Evolutionary conservation across 2,329 filamentous ascomycete species (phyloP).

Genomic region (Curvularia hawaiiensis): DNA sequence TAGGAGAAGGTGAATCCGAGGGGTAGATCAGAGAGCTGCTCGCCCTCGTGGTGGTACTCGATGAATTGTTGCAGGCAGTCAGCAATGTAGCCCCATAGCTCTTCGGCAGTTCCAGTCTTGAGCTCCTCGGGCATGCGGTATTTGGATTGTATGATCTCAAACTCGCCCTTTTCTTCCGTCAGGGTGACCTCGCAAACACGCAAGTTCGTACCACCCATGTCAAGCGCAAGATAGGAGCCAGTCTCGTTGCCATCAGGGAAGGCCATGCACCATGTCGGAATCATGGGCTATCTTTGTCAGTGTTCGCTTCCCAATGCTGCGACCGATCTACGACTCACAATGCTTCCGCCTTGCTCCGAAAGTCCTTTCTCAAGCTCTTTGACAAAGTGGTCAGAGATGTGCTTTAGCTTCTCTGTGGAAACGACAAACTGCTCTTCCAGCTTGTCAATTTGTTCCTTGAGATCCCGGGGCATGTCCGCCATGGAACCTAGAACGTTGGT

Average conservation of each 20-base stretch:
- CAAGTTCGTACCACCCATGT: constrained; percentile 96
- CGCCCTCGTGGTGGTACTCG: constrained; percentile 76
- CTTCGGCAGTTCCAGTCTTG: constrained; percentile 82
- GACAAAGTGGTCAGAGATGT: constrained; percentile 88
- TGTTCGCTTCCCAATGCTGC: constrained; percentile 90
- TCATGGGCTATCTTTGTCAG: constrained; percentile 76
- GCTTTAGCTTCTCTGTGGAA: constrained; percentile 78
- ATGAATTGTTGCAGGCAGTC: constrained; percentile 93
- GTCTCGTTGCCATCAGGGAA: constrained; percentile 87
- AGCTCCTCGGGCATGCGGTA: constrained; percentile 95
- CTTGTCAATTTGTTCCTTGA: constrained; percentile 78
- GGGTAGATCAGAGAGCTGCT: constrained; percentile 69
- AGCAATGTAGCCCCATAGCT: constrained; percentile 94
- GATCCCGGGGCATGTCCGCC: constrained; percentile 85
- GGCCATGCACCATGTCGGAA: constrained; percentile 94
- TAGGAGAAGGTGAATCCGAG: constrained; percentile 98
- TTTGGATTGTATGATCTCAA: constrained; percentile 95
- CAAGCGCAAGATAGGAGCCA: constrained; percentile 85
- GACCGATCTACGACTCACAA: constrained; percentile 67
- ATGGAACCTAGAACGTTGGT: constrained; percentile 71
- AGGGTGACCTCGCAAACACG: constrained; percentile 93
- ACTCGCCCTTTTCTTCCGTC: constrained; percentile 86
- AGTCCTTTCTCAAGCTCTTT: constrained; percentile 86
- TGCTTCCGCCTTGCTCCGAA: constrained; percentile 85
- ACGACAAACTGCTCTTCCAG: constrained; percentile 87